phyloP scores from a whole-genome alignment of 257 asterid species.

The Sherardia arvensis region DNA sequence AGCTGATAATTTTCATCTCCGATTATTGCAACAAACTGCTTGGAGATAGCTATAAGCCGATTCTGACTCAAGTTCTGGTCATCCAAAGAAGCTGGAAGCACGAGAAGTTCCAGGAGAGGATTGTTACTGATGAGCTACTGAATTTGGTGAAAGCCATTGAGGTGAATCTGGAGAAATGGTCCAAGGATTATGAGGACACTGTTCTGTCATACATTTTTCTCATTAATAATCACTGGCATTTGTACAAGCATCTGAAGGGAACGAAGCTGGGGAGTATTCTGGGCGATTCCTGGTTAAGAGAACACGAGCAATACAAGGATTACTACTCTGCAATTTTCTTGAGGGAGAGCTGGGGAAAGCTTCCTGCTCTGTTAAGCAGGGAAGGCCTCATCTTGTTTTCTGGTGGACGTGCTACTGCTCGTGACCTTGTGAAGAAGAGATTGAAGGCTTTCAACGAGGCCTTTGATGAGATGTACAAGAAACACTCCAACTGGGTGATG shows the following conservation, averaged over 20 bases:
- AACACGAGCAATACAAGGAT: conserved; percentile 49
- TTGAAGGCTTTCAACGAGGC: conserved; percentile 65
- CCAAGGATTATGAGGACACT: conserved; percentile 53
- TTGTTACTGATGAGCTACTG: conserved; percentile 51
- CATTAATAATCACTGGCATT: conserved; percentile 84
- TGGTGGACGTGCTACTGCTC: conserved; percentile 83
- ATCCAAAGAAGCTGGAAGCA: conserved; percentile 88
- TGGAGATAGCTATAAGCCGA: conserved; percentile 69
- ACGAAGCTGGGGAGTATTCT: conserved; percentile 58
- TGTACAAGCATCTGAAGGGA: conserved; percentile 54
- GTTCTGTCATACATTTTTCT: conserved; percentile 43
- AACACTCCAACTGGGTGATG: conserved; percentile 51
- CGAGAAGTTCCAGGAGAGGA: conserved; percentile 56
- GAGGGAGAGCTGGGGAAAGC: conserved; percentile 87
- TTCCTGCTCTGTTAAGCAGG: conserved; percentile 62
- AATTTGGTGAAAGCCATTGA: conserved; percentile 57
- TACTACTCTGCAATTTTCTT: conserved; percentile 31
- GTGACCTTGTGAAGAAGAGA: conserved; percentile 73
- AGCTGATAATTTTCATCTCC: conserved; percentile 63
- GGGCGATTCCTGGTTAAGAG: conserved; percentile 67
- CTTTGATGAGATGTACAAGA: conserved; percentile 61
- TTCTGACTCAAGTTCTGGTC: conserved; percentile 65
- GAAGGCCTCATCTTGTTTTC: conserved; percentile 83
- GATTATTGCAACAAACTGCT: conserved; percentile 83
- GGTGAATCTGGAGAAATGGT: conserved; percentile 69